Base-by-base conservation (phyloP, 257 asterid species). In the Solanum sitiens region DNA sequence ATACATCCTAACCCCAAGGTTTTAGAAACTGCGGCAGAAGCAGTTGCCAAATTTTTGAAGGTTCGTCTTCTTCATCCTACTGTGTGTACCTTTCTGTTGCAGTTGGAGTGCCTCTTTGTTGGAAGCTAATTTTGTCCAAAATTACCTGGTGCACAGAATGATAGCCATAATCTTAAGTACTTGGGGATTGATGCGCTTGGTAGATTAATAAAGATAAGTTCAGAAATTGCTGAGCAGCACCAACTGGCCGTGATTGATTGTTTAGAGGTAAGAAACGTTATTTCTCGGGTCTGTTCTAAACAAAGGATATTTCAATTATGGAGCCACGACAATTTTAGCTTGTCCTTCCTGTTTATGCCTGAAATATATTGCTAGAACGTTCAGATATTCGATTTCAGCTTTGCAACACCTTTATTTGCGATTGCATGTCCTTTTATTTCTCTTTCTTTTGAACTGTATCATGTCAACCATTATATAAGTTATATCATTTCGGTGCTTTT, bases 141-240 rank as follows among this genome's bases (percentile, higher is more conserved):
- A 71, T 80, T 89, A 59, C 89, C 47, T 68, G 83, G 77, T 93
- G 87, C 91, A 75, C 96, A 97, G 99, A 96, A 96, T 90, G 99
- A 96, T 90, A 95, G 99, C 94, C 99, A 97, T 92, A 97, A 97
- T 90, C 95, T 97, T 89, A 97, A 94, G 91, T 97, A 97, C 93
- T 97, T 97, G 91, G 99, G 99, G 73, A 97, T 96, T 89, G 99
- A 95, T 94, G 96, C 98, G 83, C 99, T 97, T 91, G 97, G 99
- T 89, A 94, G 98, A 87, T 92, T 97, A 92, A 96, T 97, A 93
- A 97, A 93, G 94, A 92, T 94, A 90, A 96, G 94, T 90, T 98
- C 99, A 67, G 98, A 96, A 88, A 94, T 97, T 84, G 98, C 99
- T 56, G 99, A 97, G 83, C 98, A 94, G 87, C 99, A 97, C 91